phyloP scores from a whole-genome alignment of 1,284 basidiomycete species.

The Ganoderma lingzhi region DNA sequence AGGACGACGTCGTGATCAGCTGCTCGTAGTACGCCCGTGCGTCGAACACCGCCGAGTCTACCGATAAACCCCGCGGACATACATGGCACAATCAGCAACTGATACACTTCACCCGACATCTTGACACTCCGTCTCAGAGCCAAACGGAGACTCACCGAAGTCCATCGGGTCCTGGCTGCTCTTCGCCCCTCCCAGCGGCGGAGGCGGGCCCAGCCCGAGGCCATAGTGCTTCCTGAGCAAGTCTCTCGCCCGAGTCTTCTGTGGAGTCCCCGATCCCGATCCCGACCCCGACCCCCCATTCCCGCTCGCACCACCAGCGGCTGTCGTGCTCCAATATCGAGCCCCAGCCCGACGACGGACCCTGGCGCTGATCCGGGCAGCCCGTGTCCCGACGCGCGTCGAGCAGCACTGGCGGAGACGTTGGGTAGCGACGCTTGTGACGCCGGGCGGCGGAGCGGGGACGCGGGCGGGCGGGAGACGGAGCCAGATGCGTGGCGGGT shows the following conservation, averaged over 20 bases:
- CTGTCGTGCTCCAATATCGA: conserved; percentile 16
- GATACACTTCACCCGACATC: not conserved
- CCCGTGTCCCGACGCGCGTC: conserved; percentile 20
- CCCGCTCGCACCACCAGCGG: conserved; percentile 5
- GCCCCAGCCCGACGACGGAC: conserved; percentile 15
- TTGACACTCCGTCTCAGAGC: not conserved
- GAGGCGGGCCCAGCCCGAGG: conserved; percentile 73
- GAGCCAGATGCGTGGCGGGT: conserved; percentile 26
- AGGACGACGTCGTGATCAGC: conserved; percentile 79
- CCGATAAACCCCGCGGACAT: not conserved
- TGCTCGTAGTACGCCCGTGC: conserved; percentile 86
- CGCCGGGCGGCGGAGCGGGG: conserved; percentile 39
- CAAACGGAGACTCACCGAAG: conserved; percentile 56
- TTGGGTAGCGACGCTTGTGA: conserved; percentile 34
- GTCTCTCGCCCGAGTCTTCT: conserved; percentile 77
- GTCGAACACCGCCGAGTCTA: conserved; percentile 85
- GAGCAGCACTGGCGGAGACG: conserved; percentile 5
- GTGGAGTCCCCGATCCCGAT: conserved; percentile 31
- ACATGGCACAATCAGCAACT: conserved; percentile 3
- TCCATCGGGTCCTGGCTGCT: conserved; percentile 78
- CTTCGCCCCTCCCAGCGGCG: conserved; percentile 57
- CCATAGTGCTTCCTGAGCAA: conserved; percentile 86
- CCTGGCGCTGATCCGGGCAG: conserved; percentile 16
- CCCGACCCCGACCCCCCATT: not conserved
- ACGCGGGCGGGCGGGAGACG: conserved; percentile 35